A percentile compares a stretch with the other conserved stretches of the same genome.
These are phyloP conservation scores for Pyrenochaeta sp. DNA, from an alignment of 2,329 filamentous ascomycete species.

Conservation along the genomic window DNA sequence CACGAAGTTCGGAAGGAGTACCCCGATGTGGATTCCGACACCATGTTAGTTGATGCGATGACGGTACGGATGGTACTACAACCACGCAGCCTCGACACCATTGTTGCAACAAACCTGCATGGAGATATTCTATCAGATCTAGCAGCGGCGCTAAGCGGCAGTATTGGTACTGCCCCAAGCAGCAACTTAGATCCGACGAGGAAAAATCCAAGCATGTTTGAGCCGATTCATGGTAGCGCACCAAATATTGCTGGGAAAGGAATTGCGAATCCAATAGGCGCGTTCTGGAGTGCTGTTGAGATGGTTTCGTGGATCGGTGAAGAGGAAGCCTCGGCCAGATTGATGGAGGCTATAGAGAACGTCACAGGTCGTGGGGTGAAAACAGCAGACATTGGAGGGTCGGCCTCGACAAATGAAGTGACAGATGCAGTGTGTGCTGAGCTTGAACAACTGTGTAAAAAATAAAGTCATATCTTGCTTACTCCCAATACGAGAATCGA, in stretches of 20 bases:
- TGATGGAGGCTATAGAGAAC: conserved; percentile 15
- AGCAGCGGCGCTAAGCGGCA: conserved; percentile 10
- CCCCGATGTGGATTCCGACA: conserved; percentile 9
- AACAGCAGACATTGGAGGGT: conserved; percentile 14
- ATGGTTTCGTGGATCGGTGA: conserved; percentile 7
- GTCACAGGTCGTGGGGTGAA: conserved; percentile 2
- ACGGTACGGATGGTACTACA: conserved; percentile 8
- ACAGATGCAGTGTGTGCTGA: too few species aligned
- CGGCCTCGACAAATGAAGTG: conserved; percentile 4
- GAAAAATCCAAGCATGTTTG: conserved; percentile 11
- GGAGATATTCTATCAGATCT: conserved; percentile 20
- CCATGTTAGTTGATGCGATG: conserved; percentile 15
- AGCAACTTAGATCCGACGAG: conserved; percentile 12
- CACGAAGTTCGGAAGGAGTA: conserved; percentile 4
- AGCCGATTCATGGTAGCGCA: conserved; percentile 21
- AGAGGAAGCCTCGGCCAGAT: conserved; percentile 1
- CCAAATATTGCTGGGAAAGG: conserved; percentile 23
- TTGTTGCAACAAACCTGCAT: conserved; percentile 16
- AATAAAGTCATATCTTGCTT: too few species aligned
- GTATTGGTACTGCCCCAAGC: conserved; percentile 18
- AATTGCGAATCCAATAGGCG: conserved; percentile 20
- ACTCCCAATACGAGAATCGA: too few species aligned
- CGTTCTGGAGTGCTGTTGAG: conserved; percentile 14
- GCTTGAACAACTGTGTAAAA: too few species aligned
- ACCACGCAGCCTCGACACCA: conserved; percentile 10